Conservation (phyloP, 345 rosid genomes). For the Camelina hispida region DNA sequence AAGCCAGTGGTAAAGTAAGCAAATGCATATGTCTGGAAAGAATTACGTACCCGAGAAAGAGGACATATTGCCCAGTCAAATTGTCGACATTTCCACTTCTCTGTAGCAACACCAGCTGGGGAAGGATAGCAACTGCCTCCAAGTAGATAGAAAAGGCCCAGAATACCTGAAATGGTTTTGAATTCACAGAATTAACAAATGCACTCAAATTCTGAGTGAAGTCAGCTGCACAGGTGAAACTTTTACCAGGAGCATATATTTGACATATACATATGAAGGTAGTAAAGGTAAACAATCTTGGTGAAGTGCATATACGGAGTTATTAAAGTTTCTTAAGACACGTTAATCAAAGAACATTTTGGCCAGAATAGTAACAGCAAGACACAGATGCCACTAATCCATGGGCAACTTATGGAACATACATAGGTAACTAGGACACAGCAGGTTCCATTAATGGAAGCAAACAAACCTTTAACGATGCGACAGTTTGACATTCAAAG, state of each 20-base stretch:
- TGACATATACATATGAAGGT: not conserved
- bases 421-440: constrained; percentile 6
- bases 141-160: constrained; percentile 96
- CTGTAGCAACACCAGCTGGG: constrained; percentile 88
- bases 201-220: constrained; percentile 17
- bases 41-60: constrained; percentile 85
- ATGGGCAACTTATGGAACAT: constrained; percentile 7
- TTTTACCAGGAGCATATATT: not conserved
- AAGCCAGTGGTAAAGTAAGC: constrained; percentile 20
- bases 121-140: constrained; percentile 97
- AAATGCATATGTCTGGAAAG: constrained; percentile 4
- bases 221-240: constrained; percentile 13
- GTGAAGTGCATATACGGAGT: constrained; percentile 15
- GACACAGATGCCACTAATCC: constrained; percentile 3
- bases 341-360: not conserved
- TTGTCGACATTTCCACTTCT: constrained; percentile 96
- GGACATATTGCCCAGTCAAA: constrained; percentile 91
- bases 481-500: not conserved
- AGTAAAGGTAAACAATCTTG: not conserved
- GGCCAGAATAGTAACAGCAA: not conserved
- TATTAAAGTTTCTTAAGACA: not conserved
- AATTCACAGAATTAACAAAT: constrained; percentile 5
- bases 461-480: constrained; percentile 1
- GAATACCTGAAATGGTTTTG: constrained; percentile 55
- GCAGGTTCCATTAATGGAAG: not conserved